These are phyloP conservation scores for Capronia americana DNA, from an alignment of 2,329 filamentous ascomycete species.

Conservation along the genomic window DNA sequence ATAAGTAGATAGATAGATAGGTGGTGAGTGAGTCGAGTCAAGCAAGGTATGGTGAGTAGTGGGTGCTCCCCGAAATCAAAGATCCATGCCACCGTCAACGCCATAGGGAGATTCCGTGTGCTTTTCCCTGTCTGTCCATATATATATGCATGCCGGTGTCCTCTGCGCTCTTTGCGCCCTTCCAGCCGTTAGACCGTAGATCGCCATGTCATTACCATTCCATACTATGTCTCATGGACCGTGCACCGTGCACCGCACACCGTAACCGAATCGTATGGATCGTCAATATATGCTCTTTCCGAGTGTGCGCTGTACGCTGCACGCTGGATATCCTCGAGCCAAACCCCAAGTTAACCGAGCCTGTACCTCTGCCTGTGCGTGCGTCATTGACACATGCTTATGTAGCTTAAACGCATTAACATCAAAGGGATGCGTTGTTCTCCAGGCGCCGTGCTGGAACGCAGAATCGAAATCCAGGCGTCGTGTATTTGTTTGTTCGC, in stretches of 20 bases:
- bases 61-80: neutral
- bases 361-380: neutral
- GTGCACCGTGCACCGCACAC: neutral
- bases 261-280: neutral
- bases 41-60: neutral
- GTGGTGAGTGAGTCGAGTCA: too few relatives aligned
- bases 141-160: neutral
- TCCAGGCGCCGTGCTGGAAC: constrained; percentile 20
- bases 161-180: neutral
- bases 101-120: neutral
- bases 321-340: too few relatives aligned
- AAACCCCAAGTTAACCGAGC: too few relatives aligned
- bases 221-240: neutral
- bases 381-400: neutral
- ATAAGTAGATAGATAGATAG: too few relatives aligned
- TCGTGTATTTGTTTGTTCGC: constrained; percentile 5
- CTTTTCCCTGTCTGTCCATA: neutral
- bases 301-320: too few relatives aligned
- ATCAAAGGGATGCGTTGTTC: neutral
- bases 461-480: constrained; percentile 8
- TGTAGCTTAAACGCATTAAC: neutral
- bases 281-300: too few relatives aligned
- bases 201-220: neutral
- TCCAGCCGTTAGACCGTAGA: too few relatives aligned
- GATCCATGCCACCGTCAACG: neutral